Conservation (phyloP, 441 rosid species). For the Biscutella laevigata region DNA sequence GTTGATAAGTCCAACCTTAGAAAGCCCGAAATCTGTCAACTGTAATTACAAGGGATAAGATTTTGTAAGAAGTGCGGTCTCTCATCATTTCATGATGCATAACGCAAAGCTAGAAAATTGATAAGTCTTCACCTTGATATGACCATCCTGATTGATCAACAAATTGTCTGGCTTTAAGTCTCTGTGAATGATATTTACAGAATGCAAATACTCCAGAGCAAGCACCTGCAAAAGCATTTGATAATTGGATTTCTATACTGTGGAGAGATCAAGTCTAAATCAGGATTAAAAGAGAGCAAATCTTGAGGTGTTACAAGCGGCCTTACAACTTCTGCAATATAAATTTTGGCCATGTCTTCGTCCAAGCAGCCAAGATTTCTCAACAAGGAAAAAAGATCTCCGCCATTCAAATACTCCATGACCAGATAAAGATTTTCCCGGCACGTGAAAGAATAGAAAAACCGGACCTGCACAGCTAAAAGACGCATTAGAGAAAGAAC, state of each 20-base stretch:
- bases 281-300: background rate
- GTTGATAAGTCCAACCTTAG: constrained; percentile 92
- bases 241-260: constrained; percentile 17
- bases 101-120: background rate
- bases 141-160: constrained; percentile 97
- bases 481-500: constrained; percentile 31
- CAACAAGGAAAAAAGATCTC: constrained; percentile 89
- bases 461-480: constrained; percentile 70
- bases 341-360: constrained; percentile 84
- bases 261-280: constrained; percentile 22
- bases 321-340: constrained; percentile 96
- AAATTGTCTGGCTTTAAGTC: constrained; percentile 97
- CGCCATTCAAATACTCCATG: constrained; percentile 98
- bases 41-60: constrained; percentile 43
- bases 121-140: constrained; percentile 65
- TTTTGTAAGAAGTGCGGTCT: constrained; percentile 8
- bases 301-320: constrained; percentile 8
- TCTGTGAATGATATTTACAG: constrained; percentile 87
- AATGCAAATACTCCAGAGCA: constrained; percentile 96
- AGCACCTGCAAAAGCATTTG: constrained; percentile 67
- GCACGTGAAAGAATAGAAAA: constrained; percentile 97
- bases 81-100: background rate
- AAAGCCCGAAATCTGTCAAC: constrained; percentile 99
- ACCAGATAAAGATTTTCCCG: constrained; percentile 94
- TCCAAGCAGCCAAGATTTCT: constrained; percentile 91